phyloP scores from a whole-genome alignment of 202 grass and related monocot species.

The Eragrostis tef region DNA sequence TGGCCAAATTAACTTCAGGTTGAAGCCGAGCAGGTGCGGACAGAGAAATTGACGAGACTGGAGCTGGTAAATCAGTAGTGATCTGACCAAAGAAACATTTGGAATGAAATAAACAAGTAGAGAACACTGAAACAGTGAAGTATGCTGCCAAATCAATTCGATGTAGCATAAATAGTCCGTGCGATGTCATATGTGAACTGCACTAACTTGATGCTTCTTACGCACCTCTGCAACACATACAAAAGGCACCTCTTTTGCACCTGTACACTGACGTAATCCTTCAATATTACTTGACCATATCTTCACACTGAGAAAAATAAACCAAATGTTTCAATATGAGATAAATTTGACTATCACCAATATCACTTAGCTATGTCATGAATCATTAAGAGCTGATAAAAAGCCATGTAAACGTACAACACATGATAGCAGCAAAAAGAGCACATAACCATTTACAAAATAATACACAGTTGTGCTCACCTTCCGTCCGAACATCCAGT shows the following conservation, averaged over 20 bases:
- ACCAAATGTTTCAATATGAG: conserved; percentile 26
- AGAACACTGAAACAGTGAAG: conserved; percentile 10
- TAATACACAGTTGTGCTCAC: conserved; percentile 37
- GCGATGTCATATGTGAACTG: conserved; percentile 14
- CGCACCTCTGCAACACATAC: conserved; percentile 65
- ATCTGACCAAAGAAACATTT: conserved; percentile 53
- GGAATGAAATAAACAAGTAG: conserved; percentile 5
- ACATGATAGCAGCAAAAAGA: conserved; percentile 21
- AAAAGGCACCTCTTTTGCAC: conserved; percentile 53
- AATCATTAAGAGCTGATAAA: conserved; percentile 4
- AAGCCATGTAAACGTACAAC: conserved; percentile 1
- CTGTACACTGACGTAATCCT: conserved; percentile 54
- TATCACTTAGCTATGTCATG: conserved; percentile 19
- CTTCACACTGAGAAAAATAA: conserved; percentile 71
- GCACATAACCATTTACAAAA: conserved; percentile 24
- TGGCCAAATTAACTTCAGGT: conserved; percentile 63
- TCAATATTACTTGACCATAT: conserved; percentile 75
- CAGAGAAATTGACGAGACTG: conserved; percentile 73
- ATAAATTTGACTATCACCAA: conserved; percentile 33
- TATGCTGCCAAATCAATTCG: neutral
- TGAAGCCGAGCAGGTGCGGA: conserved; percentile 48
- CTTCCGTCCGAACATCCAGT: conserved; percentile 84
- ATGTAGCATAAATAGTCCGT: conserved; percentile 19
- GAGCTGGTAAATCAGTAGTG: conserved; percentile 44
- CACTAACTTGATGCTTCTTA: conserved; percentile 27